Evolutionary conservation across 2,329 filamentous ascomycete genomes (phyloP).

Genomic region (Fusarium compactum): DNA sequence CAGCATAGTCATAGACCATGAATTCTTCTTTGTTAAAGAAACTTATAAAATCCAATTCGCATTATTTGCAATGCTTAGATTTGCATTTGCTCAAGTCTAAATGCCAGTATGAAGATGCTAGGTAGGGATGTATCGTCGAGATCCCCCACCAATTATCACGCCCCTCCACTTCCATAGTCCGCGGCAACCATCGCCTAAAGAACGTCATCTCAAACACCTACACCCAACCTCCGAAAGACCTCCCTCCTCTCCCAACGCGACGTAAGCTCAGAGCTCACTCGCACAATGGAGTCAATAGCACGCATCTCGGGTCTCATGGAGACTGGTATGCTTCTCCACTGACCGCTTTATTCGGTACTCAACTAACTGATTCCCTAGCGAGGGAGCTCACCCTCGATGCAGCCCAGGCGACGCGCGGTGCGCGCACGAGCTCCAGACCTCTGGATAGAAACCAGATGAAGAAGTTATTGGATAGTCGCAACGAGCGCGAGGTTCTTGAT

Average conservation of each 20-base stretch:
- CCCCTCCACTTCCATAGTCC: slow-evolving; percentile 39
- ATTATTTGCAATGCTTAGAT: neutral
- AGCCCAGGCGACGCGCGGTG: slow-evolving; percentile 84
- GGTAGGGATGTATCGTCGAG: neutral
- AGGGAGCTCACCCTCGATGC: slow-evolving; percentile 98
- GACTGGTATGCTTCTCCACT: slow-evolving; percentile 73
- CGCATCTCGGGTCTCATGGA: slow-evolving; percentile 94
- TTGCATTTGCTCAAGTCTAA: neutral
- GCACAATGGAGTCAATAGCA: slow-evolving; percentile 91
- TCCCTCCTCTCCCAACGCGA: slow-evolving; percentile 21
- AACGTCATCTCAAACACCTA: slow-evolving; percentile 47
- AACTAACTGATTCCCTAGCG: slow-evolving; percentile 66
- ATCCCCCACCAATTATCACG: slow-evolving; percentile 35
- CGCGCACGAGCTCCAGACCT: slow-evolving; percentile 70
- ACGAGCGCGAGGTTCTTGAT: slow-evolving; percentile 92
- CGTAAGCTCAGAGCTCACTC: slow-evolving; percentile 33
- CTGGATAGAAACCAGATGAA: slow-evolving; percentile 88
- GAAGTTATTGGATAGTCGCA: slow-evolving; percentile 92
- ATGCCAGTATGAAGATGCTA: neutral
- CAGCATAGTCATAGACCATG: neutral
- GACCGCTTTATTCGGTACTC: slow-evolving; percentile 15
- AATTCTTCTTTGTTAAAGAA: neutral
- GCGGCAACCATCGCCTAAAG: slow-evolving; percentile 15
- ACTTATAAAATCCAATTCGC: too few relatives aligned
- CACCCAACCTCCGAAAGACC: slow-evolving; percentile 24